phyloP scores from a whole-genome alignment of 2,329 filamentous ascomycete species.

The Aureobasidium leucospermi region DNA sequence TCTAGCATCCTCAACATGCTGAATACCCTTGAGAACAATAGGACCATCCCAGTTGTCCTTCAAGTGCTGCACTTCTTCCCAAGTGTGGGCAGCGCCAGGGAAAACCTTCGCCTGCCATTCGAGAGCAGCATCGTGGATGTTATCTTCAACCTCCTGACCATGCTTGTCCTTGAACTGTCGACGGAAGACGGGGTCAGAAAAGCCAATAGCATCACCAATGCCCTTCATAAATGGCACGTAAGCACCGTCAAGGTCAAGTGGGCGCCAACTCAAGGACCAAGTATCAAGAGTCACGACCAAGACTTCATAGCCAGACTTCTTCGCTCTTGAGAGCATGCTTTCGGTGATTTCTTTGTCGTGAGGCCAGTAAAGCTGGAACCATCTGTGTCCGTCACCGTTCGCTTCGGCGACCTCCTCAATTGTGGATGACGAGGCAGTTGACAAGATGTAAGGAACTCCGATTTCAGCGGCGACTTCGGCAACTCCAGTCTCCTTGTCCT shows the following conservation, averaged over 20 bases:
- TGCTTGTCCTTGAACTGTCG: constrained; percentile 45
- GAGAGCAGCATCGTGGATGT: constrained; percentile 41
- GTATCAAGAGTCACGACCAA: constrained; percentile 69
- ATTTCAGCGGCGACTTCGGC: constrained; percentile 55
- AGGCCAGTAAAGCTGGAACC: constrained; percentile 74
- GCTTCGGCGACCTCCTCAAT: constrained; percentile 61
- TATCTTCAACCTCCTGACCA: constrained; percentile 33
- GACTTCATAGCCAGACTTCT: constrained; percentile 54
- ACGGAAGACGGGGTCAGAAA: constrained; percentile 60
- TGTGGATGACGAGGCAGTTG: constrained; percentile 55
- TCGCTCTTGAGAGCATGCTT: constrained; percentile 56
- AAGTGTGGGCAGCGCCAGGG: constrained; percentile 33
- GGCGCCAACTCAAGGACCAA: constrained; percentile 61
- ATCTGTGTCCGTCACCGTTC: constrained; percentile 46
- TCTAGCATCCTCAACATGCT: constrained; percentile 43
- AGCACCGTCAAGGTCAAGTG: constrained; percentile 29
- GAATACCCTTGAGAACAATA: constrained; percentile 55
- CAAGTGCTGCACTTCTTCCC: constrained; percentile 52
- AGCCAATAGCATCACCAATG: constrained; percentile 54
- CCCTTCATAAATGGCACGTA: not conserved
- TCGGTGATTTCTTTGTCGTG: constrained; percentile 55
- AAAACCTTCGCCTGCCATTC: constrained; percentile 50
- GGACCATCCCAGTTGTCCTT: constrained; percentile 56
- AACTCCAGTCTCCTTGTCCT: constrained; percentile 56
- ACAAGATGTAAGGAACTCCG: constrained; percentile 59